Evolutionary conservation across 1,284 basidiomycete genomes (phyloP), one percentile per base, ranked within the genome.

Genomic region (Stygiomarasmius scandens): DNA sequence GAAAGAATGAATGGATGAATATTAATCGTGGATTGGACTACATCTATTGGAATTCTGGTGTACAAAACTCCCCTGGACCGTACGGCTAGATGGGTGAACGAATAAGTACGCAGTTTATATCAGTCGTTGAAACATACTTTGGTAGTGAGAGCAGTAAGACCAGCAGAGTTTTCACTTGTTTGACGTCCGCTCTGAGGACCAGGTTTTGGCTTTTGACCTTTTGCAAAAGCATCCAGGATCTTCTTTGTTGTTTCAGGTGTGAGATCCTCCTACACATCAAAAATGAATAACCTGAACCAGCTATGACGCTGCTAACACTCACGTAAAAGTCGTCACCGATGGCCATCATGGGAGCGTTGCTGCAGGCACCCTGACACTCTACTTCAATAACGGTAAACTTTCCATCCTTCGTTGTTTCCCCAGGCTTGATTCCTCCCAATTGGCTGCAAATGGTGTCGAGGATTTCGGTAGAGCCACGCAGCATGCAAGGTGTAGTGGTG

Each of bases 311-410:
- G 41, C 24, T 38, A 47, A 22, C 19, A 79, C 89, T 62, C 67
- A 93, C 93, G 74, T 96, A 99, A 80, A 93, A 99, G 72, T 98
- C 95, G 70, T 99, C 97, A 53, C 92, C 92, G 70, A 99, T 85
- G 65, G 92, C 95, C 74, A 99, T 82, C 96, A 99, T 99, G 11
- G 96, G 96, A n/a, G 97, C 97, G 75, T 98, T 99, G 66, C 92
- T 92, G 77, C 96, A 99, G 51, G 96, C 97, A 59, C 96, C 96
- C 66, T 98, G 89, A 75, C 96, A 99, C 77, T 99, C 96, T 44
- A 99, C 96, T 75, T 99, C 96, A 61, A 99, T 85, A 49, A 99
- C 87, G 6, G 97, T 98, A 76, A 98, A 99, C 76, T 96, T 96
- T 55, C 94, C 93, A 72, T 99, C 95, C 71, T 86, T 83, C 20